Evolutionary conservation across 306 rosid genomes (phyloP), one percentile per base, ranked within the genome.

Genomic region (Vachellia pachyceras): DNA sequence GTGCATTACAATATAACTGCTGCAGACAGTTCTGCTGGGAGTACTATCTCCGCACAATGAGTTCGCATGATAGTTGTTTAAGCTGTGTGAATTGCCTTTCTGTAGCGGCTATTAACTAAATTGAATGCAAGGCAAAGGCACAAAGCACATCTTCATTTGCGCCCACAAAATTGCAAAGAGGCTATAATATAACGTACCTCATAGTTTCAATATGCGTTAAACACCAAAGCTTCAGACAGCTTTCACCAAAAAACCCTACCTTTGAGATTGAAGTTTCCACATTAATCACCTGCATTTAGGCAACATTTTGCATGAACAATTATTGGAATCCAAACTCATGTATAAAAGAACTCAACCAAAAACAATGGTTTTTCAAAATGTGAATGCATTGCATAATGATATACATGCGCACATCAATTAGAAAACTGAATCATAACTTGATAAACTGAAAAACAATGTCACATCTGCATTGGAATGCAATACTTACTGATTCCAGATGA

Each of bases 171-270:
- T 75, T 50, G 77, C 18, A 55, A 5, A 54, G 3, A 7, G 17
- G 42, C 23, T 29, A 66, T 25, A 37, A 74, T 57, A 82, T 72
- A 57, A 7, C 44, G 77, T 95, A 90, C 99, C 99, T 88, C 50
- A 93, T 60, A 73, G 97, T 95, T 86, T 93, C 99, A 69, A 93
- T 92, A 70, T 95, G 93, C 33, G 94, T 93, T 85, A 95, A 84
- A 81, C 99, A 95, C 99, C 99, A 95, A 74, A 95, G 92, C 90
- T 93, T 93, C 84, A 82, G 85, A 86, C 79, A 84, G 17, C 69
- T 81, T 72, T 90, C 97, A 86, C 97, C 99, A 63, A 88, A 87
- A 84, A 92, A 84, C 18, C 99, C 99, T 81, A 95, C 90, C 84
- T 88, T 93, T 64, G 97, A 94, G 41, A 95, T 85, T 76, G 99